phyloP scores from a whole-genome alignment of 805 yeast species.

The Sugiyamaella boreocaroliniensis region DNA sequence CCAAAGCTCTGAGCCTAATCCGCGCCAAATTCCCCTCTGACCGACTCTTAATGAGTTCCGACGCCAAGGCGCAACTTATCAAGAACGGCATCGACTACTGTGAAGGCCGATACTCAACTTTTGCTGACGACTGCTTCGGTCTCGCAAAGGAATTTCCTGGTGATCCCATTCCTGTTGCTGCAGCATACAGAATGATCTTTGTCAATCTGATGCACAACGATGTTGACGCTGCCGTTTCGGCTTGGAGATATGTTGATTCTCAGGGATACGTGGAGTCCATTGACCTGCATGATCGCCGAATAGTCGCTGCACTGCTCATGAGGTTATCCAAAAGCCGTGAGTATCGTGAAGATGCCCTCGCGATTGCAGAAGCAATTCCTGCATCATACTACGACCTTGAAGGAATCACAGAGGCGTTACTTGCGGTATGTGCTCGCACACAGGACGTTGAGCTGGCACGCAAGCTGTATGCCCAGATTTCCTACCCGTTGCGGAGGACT shows the following conservation, averaged over 20 bases:
- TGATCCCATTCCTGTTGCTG: conserved; percentile 8
- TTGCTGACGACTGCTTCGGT: conserved; percentile 12
- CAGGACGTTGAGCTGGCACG: conserved; percentile 13
- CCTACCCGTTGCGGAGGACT: conserved; percentile 14
- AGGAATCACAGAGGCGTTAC: conserved; percentile 20
- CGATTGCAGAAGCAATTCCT: conserved; percentile 13
- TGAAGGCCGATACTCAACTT: conserved; percentile 5
- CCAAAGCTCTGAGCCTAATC: conserved; percentile 9
- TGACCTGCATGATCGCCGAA: neutral
- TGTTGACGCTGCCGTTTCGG: conserved; percentile 1
- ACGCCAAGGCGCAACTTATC: conserved; percentile 7
- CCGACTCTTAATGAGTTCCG: conserved; percentile 1
- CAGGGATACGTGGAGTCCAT: neutral
- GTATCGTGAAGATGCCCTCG: conserved; percentile 8
- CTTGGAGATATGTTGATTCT: conserved; percentile 8
- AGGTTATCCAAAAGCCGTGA: conserved; percentile 16
- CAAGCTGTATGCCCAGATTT: conserved; percentile 9
- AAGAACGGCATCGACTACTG: conserved; percentile 6
- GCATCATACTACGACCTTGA: conserved; percentile 9
- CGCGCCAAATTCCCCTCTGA: conserved; percentile 1
- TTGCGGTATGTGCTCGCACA: conserved; percentile 17
- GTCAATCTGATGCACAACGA: conserved; percentile 8
- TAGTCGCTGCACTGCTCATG: conserved; percentile 11
- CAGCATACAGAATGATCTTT: conserved; percentile 10
- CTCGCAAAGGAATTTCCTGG: conserved; percentile 7